A percentile compares a stretch with the other conserved stretches of the same genome.
Evolutionary conservation across 2,329 filamentous ascomycete genomes (phyloP).

Genomic region (Ophiostoma novo-ulmi): DNA sequence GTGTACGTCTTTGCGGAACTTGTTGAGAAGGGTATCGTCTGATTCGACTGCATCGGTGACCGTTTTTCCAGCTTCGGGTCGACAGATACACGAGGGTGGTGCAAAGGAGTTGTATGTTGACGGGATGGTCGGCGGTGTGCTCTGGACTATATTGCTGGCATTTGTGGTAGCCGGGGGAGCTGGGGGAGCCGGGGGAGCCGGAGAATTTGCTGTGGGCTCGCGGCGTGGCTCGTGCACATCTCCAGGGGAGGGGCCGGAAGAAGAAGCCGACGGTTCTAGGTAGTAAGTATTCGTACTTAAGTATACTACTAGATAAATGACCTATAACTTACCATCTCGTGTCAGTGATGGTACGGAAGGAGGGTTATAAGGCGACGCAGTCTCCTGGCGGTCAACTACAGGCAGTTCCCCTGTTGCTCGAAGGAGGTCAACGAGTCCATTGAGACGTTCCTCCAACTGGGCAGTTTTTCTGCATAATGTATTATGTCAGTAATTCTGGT

Average conservation of each 20-base stretch:
- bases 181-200: not conserved
- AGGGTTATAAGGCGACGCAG: conserved; percentile 16
- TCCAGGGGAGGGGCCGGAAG: conserved; percentile 12
- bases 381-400: conserved; percentile 8
- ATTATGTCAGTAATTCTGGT: not conserved
- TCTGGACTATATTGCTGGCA: not conserved
- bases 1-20: conserved; percentile 42
- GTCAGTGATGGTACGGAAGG: not conserved
- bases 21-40: conserved; percentile 43
- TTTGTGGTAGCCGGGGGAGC: not conserved
- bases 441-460: conserved; percentile 47
- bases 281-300: not conserved
- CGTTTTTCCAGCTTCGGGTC: conserved; percentile 37
- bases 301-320: no score
- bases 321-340: not conserved
- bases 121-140: conserved; percentile 22
- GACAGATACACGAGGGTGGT: conserved; percentile 45
- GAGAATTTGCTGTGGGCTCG: no score
- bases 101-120: conserved; percentile 43
- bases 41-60: conserved; percentile 41
- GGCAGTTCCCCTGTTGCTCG: conserved; percentile 40
- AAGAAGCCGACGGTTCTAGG: conserved; percentile 5
- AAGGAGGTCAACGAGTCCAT: conserved; percentile 46
- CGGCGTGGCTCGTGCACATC: not conserved
- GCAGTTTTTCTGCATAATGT: conserved; percentile 40